Base-by-base conservation (phyloP, 2,329 filamentous ascomycete genomes). In the Pseudonectria buxi region DNA sequence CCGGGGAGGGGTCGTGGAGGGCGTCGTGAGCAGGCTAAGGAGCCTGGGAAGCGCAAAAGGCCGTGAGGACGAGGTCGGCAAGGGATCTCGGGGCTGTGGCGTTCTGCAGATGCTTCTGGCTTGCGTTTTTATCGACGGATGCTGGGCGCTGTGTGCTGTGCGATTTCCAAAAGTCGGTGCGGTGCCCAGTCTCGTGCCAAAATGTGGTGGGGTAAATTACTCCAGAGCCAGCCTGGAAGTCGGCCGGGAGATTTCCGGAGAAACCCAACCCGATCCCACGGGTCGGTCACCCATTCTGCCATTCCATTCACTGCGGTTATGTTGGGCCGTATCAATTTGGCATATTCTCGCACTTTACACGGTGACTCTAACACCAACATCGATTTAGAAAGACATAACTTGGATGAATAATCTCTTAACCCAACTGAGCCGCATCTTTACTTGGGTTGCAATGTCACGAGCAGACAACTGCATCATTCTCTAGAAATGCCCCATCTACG, bases 111-210 rank as follows among this genome's bases (percentile, higher is more conserved):
- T n/a, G n/a, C n/a, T n/a, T n/a, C n/a, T n/a, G n/a, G 18, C 18
- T 5, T 60, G 58, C 58, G 59, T 57, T 61, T 61, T 61, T 62
- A 58, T 55, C 46, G 35, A 49, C 37, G 41, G 9, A 22, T 22
- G 18, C 9, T 22, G 18, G 18, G 9, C 9, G 18, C 18, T 22
- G n/a, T n/a, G n/a, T 22, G 18, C 18, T 22, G 48, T 51, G 55
- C 50, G 53, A 51, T 56, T 58, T 54, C 50, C 50, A 59, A 63
- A 61, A 64, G 56, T 63, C 58, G 61, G 58, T 61, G 57, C 53
- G 50, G 39, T 52, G 49, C 18, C 18, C 57, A 57, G 55, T 54
- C 56, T 61, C 49, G 53, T 59, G 53, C 50, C 54, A 40, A 55
- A 61, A 60, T 63, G 61, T 59, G 58, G 60, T 49, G 18, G 18